These are phyloP conservation scores for Sporothrix inflata DNA, from an alignment of 2,329 filamentous ascomycete species.

Conservation along the genomic window DNA sequence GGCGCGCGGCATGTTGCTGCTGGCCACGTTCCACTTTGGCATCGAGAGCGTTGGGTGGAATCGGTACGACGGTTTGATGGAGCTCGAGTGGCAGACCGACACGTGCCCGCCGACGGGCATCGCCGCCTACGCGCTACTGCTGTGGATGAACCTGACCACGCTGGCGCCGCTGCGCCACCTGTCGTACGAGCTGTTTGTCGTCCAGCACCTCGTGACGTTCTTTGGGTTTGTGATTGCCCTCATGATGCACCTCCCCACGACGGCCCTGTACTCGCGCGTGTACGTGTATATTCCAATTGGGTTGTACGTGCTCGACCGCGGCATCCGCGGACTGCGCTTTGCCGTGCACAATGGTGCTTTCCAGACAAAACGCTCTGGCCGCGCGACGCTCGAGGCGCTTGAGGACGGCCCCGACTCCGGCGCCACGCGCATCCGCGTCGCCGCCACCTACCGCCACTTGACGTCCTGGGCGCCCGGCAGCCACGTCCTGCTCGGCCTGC, in stretches of 20 bases:
- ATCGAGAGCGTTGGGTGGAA: slow-evolving; percentile 8
- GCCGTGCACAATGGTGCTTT: background rate
- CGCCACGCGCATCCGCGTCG: background rate
- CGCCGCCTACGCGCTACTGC: background rate
- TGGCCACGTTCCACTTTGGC: slow-evolving; percentile 7
- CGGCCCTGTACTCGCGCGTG: background rate
- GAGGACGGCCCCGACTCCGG: background rate
- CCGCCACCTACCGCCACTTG: background rate
- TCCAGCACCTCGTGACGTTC: background rate
- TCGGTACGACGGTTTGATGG: background rate
- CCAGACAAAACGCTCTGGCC: background rate
- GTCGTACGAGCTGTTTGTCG: slow-evolving; percentile 9
- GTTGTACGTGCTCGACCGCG: background rate
- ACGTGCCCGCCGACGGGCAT: background rate
- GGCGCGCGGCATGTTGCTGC: background rate
- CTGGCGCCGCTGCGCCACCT: background rate
- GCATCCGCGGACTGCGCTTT: background rate
- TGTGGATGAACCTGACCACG: slow-evolving; percentile 4
- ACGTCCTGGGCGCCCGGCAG: background rate
- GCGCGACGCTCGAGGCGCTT: background rate
- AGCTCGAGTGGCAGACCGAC: slow-evolving; percentile 5
- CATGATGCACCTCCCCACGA: background rate
- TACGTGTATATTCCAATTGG: slow-evolving; percentile 2
- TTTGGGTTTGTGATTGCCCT: background rate
- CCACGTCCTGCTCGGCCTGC: background rate